Conservation (phyloP, 805 yeast genomes). For the Wickerhamomyces bovis region DNA sequence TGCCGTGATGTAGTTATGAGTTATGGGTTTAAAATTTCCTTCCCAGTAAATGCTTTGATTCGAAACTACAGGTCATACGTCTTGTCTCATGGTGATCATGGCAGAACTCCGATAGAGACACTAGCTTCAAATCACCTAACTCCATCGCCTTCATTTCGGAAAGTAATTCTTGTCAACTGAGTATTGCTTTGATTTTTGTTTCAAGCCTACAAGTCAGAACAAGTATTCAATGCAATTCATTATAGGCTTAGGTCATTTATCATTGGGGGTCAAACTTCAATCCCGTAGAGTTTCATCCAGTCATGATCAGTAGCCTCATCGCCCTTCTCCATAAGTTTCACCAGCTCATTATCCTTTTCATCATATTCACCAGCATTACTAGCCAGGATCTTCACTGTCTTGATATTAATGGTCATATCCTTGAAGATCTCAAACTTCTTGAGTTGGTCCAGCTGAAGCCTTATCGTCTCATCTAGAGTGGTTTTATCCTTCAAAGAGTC, state of each 20-base stretch:
- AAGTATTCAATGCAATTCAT: background rate
- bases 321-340: constrained; percentile 5
- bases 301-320: constrained; percentile 1
- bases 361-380: constrained; percentile 10
- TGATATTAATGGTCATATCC: constrained; percentile 9
- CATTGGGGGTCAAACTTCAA: background rate
- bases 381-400: constrained; percentile 9
- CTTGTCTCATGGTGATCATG: no score
- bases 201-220: background rate
- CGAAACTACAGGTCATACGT: no score
- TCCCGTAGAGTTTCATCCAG: background rate
- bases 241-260: background rate
- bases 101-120: no score
- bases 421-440: constrained; percentile 14
- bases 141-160: no score
- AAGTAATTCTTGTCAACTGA: no score
- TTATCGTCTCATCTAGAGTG: constrained; percentile 5
- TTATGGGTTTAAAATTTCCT: no score
- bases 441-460: constrained; percentile 8
- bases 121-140: no score
- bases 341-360: constrained; percentile 7
- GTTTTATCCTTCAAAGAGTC: constrained; percentile 4
- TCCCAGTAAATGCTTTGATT: no score
- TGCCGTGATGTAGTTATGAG: no score
- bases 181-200: no score